These are phyloP conservation scores for Iris macrosiphon DNA, from an alignment of 106 monocot species.

Conservation along the genomic window DNA sequence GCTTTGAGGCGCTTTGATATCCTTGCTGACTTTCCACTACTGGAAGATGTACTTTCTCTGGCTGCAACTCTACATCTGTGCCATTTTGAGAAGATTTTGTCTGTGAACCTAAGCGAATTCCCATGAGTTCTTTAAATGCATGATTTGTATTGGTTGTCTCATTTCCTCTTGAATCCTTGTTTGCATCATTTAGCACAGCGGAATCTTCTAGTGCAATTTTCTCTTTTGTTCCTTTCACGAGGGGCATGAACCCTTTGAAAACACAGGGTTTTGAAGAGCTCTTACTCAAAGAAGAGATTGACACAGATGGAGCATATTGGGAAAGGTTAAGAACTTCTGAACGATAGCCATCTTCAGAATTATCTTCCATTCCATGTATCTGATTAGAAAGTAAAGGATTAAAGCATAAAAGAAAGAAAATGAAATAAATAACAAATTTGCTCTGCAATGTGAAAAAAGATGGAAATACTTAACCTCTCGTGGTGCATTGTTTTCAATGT, in stretches of 20 bases:
- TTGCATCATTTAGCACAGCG: constrained; percentile 2
- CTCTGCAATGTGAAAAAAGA: too few relatives aligned
- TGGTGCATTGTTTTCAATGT: constrained; percentile 10
- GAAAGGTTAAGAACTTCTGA: constrained; percentile 59
- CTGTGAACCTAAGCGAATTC: constrained; percentile 10
- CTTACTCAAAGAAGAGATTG: constrained; percentile 32
- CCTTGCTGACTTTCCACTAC: too few relatives aligned
- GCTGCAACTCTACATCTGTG: neutral
- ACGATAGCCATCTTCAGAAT: constrained; percentile 40
- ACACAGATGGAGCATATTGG: constrained; percentile 43
- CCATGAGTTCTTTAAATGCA: constrained; percentile 7
- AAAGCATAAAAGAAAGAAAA: constrained; percentile 8
- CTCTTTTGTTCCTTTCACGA: constrained; percentile 14
- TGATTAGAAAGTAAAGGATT: neutral
- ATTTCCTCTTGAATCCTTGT: constrained; percentile 11
- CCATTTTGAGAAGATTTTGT: constrained; percentile 8
- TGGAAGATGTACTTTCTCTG: too few relatives aligned
- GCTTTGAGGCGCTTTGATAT: too few relatives aligned
- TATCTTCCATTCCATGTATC: constrained; percentile 22
- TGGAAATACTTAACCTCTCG: constrained; percentile 1
- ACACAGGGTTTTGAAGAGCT: constrained; percentile 10
- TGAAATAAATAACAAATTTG: neutral
- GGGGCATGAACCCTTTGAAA: constrained; percentile 21
- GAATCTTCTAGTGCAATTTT: constrained; percentile 13
- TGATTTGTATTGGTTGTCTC: constrained; percentile 1